These are phyloP conservation scores for Dactylellina haptotyla DNA, from an alignment of 2,329 filamentous ascomycete species.

Conservation along the genomic window DNA sequence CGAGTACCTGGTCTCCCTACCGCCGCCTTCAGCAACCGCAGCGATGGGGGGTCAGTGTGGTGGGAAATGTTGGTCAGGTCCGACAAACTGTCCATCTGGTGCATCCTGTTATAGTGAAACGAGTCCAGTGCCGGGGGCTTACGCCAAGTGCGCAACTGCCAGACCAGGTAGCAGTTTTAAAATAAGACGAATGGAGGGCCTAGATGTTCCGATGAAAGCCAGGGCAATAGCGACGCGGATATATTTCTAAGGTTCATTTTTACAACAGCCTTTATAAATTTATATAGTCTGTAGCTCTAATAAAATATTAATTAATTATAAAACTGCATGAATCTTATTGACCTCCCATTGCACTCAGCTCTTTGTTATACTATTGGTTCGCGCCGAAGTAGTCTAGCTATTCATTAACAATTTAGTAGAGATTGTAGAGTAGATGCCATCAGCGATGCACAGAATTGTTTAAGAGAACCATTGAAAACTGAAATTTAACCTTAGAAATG, in stretches of 20 bases:
- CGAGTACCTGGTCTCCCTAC: slow-evolving; percentile 9
- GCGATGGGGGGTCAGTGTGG: slow-evolving; percentile 23
- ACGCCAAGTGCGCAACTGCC: slow-evolving; percentile 19
- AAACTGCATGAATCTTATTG: too few relatives aligned
- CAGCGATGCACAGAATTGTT: too few relatives aligned
- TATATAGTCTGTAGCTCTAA: too few relatives aligned
- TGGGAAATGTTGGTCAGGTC: slow-evolving; percentile 27
- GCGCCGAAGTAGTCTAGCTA: too few relatives aligned
- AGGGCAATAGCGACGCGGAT: slow-evolving; percentile 22
- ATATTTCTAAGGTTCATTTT: neutral
- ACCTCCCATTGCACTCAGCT: too few relatives aligned
- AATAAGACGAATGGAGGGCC: slow-evolving; percentile 7
- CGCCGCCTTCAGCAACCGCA: slow-evolving; percentile 21
- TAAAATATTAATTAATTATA: too few relatives aligned
- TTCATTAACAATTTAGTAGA: too few relatives aligned
- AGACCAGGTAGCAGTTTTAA: slow-evolving; percentile 4
- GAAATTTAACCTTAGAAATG: too few relatives aligned
- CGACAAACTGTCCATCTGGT: slow-evolving; percentile 26
- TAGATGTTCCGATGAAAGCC: slow-evolving; percentile 6
- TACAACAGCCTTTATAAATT: too few relatives aligned
- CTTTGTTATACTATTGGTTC: too few relatives aligned
- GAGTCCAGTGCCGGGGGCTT: slow-evolving; percentile 17
- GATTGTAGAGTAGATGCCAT: too few relatives aligned
- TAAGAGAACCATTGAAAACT: too few relatives aligned
- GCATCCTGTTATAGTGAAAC: slow-evolving; percentile 27